These are phyloP conservation scores for Agarophyton chilense DNA, from an alignment of 23 red algal genomes.

Conservation along the genomic window DNA sequence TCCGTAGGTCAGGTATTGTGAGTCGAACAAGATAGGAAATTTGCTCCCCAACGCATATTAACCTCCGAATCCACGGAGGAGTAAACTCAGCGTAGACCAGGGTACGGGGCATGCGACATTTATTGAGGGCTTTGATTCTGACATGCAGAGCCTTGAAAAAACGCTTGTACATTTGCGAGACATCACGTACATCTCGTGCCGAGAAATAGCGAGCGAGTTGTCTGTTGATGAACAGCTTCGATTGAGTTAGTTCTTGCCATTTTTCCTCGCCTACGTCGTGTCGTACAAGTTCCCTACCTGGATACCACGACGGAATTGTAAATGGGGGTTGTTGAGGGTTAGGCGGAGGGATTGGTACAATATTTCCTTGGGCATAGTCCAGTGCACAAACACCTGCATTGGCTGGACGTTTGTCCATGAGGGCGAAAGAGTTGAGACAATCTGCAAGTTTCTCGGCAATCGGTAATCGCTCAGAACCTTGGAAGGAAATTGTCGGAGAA, in stretches of 20 bases:
- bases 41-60: conserved; percentile 15
- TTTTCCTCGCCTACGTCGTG: conserved; percentile 5
- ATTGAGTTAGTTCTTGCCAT: conserved; percentile 8
- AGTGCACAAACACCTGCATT: neutral
- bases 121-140: conserved; percentile 19
- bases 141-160: conserved; percentile 30
- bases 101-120: conserved; percentile 9
- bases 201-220: conserved; percentile 12
- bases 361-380: neutral
- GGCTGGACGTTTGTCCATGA: neutral
- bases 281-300: neutral
- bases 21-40: conserved; percentile 17
- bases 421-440: conserved; percentile 1
- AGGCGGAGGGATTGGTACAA: neutral
- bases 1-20: conserved; percentile 23
- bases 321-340: neutral
- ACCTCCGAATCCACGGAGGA: conserved; percentile 37
- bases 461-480: neutral
- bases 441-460: conserved; percentile 24
- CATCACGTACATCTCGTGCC: neutral
- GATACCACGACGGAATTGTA: conserved; percentile 12
- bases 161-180: conserved; percentile 21
- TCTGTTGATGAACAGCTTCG: conserved; percentile 1
- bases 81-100: conserved; percentile 40
- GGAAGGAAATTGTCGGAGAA: conserved; percentile 37